phyloP scores from a whole-genome alignment of 2,329 filamentous ascomycete species.

The Celoporthe dispersa region DNA sequence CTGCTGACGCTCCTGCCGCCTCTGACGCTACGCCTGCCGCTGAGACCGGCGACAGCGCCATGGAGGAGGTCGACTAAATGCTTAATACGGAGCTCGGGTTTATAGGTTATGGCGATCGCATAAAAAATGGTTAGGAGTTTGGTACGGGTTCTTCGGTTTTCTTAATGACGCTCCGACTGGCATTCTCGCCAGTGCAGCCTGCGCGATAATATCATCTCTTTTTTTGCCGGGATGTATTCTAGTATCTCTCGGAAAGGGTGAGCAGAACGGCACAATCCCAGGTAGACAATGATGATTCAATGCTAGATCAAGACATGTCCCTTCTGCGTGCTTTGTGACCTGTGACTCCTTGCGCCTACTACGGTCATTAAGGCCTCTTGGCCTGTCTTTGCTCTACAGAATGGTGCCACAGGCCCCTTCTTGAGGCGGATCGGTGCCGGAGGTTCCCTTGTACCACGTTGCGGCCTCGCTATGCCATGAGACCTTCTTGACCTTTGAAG shows the following conservation, averaged over 20 bases:
- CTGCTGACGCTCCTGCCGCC: constrained; percentile 58
- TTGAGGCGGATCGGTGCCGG: not conserved
- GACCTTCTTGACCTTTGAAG: not conserved
- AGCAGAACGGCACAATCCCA: constrained; percentile 20
- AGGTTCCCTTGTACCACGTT: not conserved
- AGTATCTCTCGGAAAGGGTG: constrained; percentile 28
- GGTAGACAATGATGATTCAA: constrained; percentile 30
- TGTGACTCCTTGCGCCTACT: not conserved
- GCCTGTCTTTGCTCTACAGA: not conserved
- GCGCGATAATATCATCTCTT: constrained; percentile 26
- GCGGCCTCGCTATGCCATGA: not conserved
- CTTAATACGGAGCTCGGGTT: constrained; percentile 22
- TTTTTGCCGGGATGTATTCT: constrained; percentile 28
- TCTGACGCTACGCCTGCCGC: constrained; percentile 62
- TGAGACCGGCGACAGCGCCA: constrained; percentile 84
- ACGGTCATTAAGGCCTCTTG: not conserved
- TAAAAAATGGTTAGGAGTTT: constrained; percentile 49
- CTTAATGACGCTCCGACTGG: constrained; percentile 35
- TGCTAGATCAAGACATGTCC: constrained; percentile 14
- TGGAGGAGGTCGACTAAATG: constrained; percentile 99
- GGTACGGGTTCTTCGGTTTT: constrained; percentile 39
- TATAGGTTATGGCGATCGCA: constrained; percentile 36
- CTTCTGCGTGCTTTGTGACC: not conserved
- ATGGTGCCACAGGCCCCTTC: not conserved
- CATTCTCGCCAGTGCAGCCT: constrained; percentile 26